These are phyloP conservation scores for Colletotrichum sublineola DNA, from an alignment of 2,329 filamentous ascomycete genomes.

Conservation along the genomic window DNA sequence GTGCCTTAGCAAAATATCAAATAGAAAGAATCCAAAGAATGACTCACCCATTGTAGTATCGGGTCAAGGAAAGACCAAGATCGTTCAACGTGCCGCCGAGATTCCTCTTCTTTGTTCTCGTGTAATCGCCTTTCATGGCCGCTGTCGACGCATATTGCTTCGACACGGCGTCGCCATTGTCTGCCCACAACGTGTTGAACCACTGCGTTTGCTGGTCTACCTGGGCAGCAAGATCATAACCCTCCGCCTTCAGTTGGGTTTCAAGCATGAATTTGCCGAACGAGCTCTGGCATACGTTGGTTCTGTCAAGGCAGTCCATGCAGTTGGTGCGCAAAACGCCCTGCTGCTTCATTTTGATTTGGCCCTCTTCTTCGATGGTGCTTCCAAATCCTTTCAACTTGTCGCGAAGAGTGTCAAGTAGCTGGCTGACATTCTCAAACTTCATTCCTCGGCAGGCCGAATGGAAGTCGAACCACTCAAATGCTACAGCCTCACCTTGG, in stretches of 20 bases:
- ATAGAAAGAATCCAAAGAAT: not conserved
- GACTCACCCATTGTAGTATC: conserved; percentile 75
- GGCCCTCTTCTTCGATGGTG: conserved; percentile 68
- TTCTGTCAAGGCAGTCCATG: conserved; percentile 98
- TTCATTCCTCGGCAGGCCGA: conserved; percentile 94
- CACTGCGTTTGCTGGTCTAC: conserved; percentile 84
- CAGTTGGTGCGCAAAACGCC: conserved; percentile 95
- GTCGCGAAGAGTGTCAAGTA: conserved; percentile 78
- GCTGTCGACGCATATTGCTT: conserved; percentile 97
- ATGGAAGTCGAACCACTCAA: conserved; percentile 99
- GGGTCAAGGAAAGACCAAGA: conserved; percentile 86
- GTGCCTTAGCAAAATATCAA: conserved; percentile 13
- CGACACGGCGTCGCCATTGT: conserved; percentile 96
- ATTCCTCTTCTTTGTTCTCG: conserved; percentile 88
- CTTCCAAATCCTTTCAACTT: conserved; percentile 80
- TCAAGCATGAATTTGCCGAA: conserved; percentile 88
- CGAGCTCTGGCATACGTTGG: conserved; percentile 95
- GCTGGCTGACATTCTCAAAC: conserved; percentile 90
- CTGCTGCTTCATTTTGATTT: conserved; percentile 66
- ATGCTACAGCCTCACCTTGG: conserved; percentile 64
- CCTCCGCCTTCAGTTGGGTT: conserved; percentile 80
- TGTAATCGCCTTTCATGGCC: conserved; percentile 97
- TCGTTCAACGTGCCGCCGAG: conserved; percentile 93
- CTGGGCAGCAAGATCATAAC: conserved; percentile 81
- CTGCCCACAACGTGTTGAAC: conserved; percentile 98